These are phyloP conservation scores for Botrytis hyacinthi DNA, from an alignment of 2,329 filamentous ascomycete genomes.

Conservation along the genomic window DNA sequence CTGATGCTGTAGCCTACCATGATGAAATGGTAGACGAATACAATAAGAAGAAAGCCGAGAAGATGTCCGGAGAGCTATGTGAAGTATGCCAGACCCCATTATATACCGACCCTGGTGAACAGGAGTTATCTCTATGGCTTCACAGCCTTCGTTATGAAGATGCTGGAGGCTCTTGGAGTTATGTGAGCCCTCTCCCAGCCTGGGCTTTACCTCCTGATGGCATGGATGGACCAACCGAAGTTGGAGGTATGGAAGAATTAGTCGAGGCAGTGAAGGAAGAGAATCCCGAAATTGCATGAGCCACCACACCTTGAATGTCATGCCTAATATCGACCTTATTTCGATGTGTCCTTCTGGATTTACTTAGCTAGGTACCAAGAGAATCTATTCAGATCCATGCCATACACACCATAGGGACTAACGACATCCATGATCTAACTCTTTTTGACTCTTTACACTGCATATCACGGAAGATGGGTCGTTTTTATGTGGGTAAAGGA, in stretches of 20 bases:
- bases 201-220: slow-evolving; percentile 78
- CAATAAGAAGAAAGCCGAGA: slow-evolving; percentile 86
- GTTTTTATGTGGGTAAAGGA: neutral
- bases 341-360: slow-evolving; percentile 8
- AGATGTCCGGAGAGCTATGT: slow-evolving; percentile 83
- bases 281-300: slow-evolving; percentile 37
- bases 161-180: slow-evolving; percentile 78
- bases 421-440: neutral
- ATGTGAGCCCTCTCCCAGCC: slow-evolving; percentile 75
- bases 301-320: neutral
- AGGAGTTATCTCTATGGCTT: slow-evolving; percentile 90
- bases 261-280: slow-evolving; percentile 48
- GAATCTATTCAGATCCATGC: neutral
- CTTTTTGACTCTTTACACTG: neutral
- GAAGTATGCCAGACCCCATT: slow-evolving; percentile 80
- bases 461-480: neutral
- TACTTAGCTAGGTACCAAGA: neutral
- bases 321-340: neutral
- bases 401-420: neutral
- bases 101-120: slow-evolving; percentile 86
- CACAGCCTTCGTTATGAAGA: slow-evolving; percentile 91
- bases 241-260: slow-evolving; percentile 59
- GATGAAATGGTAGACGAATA: slow-evolving; percentile 91
- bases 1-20: slow-evolving; percentile 88
- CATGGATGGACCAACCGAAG: slow-evolving; percentile 61